Evolutionary conservation across 805 yeast species (phyloP).

Genomic region (Pichia manshurica): DNA sequence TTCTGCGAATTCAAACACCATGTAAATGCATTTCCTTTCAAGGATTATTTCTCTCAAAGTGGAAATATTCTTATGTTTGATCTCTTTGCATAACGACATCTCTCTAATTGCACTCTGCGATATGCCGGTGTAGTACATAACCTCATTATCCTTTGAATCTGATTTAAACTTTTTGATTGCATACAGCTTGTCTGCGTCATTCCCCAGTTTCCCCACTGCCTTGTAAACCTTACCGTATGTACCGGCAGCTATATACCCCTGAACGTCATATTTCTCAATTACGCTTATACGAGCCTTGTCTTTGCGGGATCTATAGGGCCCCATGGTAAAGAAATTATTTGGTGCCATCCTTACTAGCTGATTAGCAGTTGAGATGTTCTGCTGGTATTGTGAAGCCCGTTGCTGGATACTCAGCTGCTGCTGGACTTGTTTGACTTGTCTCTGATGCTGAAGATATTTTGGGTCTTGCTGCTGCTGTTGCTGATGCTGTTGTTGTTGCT

Average conservation of each 20-base stretch:
- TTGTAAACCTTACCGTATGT: constrained; percentile 95
- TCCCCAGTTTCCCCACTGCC: constrained; percentile 48
- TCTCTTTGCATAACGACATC: constrained; percentile 89
- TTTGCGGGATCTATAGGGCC: constrained; percentile 55
- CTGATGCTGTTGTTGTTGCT: constrained; percentile 6
- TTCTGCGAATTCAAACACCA: constrained; percentile 95
- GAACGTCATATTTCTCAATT: constrained; percentile 74
- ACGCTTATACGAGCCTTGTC: constrained; percentile 69
- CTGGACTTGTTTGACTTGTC: constrained; percentile 16
- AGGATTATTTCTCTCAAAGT: constrained; percentile 74
- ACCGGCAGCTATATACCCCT: constrained; percentile 97
- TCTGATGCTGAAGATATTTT: constrained; percentile 9
- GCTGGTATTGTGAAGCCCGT: constrained; percentile 17
- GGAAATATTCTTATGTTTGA: constrained; percentile 74
- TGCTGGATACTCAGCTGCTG: constrained; percentile 14
- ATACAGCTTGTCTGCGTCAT: constrained; percentile 36
- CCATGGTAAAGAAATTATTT: constrained; percentile 47
- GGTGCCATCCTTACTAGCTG: constrained; percentile 40
- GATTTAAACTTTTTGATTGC: constrained; percentile 96
- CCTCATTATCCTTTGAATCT: constrained; percentile 82
- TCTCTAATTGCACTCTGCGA: constrained; percentile 95
- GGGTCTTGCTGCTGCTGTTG: constrained; percentile 24
- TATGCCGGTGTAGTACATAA: constrained; percentile 85
- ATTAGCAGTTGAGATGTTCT: constrained; percentile 2
- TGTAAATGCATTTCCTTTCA: constrained; percentile 84